phyloP scores from a whole-genome alignment of 768 basidiomycete species.

The Lentinula boryana region DNA sequence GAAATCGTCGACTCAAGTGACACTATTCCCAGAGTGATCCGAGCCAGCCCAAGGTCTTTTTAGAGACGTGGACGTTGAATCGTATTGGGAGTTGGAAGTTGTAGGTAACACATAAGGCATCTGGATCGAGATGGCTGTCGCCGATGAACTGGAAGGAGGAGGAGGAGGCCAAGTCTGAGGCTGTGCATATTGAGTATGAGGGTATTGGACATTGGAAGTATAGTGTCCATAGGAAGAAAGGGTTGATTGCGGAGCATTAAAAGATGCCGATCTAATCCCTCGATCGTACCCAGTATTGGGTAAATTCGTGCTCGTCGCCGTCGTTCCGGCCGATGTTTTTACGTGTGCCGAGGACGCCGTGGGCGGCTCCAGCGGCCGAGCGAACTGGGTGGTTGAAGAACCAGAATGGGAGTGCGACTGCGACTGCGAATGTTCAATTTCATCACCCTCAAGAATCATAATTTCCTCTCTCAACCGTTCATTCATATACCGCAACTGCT shows the following conservation, averaged over 20 bases:
- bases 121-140: not conserved
- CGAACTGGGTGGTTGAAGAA: not conserved
- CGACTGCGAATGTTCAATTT: not conserved
- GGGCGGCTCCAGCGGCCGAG: not conserved
- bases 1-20: not conserved
- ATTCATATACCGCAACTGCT: slow-evolving; percentile 74
- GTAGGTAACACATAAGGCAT: not conserved
- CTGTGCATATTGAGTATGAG: not conserved
- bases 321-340: not conserved
- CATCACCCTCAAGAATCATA: slow-evolving; percentile 21
- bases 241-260: not conserved
- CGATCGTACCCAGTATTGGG: not conserved
- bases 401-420: not conserved
- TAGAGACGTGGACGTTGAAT: not conserved
- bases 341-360: not conserved
- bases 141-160: not conserved
- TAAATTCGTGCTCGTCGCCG: not conserved
- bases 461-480: slow-evolving; percentile 57
- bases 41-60: not conserved
- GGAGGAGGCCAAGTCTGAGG: not conserved
- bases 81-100: not conserved
- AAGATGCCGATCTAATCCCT: not conserved
- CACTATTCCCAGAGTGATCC: not conserved
- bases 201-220: not conserved
- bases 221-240: not conserved